Base-by-base conservation (phyloP, 805 yeast genomes). In the Candida maltosa region DNA sequence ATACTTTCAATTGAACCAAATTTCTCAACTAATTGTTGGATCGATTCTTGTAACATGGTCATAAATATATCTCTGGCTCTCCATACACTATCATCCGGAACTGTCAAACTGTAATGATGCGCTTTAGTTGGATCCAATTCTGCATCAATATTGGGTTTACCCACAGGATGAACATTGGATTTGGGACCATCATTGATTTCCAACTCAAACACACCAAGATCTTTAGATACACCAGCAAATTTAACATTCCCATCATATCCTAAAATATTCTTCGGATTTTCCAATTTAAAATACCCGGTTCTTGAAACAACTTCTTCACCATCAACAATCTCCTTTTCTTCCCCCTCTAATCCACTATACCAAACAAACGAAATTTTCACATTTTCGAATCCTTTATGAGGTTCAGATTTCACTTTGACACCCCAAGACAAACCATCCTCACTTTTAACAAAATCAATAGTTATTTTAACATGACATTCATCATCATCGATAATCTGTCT, bases 381-480 rank as follows among this genome's bases (percentile, higher is more conserved):
- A 22, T 65, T 44, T 42, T 70, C 75, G 35, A 54, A 56, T 0
- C 79, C 74, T 19, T 65, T 58, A 24, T 71, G 60, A 4, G 96
- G 86, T 15, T 55, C 60, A 9, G 96, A 88, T 32, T 65, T 71
- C 10, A 93, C 72, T 40, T 82, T 76, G 9, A 79, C 70, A 0
- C 78, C 95, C 97, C 98, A 91, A 30, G 83, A 80, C 12, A 76
- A 76, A 3, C 82, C 85, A 37, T 76, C 81, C 6, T 58, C 64
- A 32, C 76, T 73, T 60, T 93, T 93, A 20, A 83, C 83, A 56
- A 88, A 85, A 41, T 83, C 85, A 5, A 86, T 77, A 0, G 76
- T 73, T 26, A 93, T 49, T 36, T 75, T 73, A 4, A 88, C 58
- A 36, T 77, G 76, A 41, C 78, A 74, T 22, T 75, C 83, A 15